Conservation (phyloP, 306 rosid species). For the Prunus mume region DNA sequence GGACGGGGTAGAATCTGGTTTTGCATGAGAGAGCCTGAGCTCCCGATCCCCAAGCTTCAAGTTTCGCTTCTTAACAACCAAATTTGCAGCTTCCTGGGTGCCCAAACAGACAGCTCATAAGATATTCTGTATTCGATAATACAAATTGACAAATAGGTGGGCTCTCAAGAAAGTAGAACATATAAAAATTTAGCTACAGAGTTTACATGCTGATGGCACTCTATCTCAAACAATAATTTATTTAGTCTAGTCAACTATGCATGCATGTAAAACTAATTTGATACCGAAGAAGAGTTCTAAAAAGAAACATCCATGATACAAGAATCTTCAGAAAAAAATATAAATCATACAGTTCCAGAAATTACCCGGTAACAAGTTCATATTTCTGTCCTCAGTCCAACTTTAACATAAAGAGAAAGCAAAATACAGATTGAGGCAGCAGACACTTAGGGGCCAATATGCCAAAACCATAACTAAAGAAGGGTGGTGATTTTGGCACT, state of each 20-base stretch:
- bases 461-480: background rate
- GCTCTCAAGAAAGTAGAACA: background rate
- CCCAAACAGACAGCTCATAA: constrained; percentile 5
- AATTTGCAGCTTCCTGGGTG: constrained; percentile 76
- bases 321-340: background rate
- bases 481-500: too few relatives aligned
- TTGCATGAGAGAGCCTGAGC: constrained; percentile 59
- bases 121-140: background rate
- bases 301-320: background rate
- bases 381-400: background rate
- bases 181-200: background rate
- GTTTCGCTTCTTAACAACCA: constrained; percentile 49
- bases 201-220: background rate
- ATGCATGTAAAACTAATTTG: background rate
- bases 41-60: constrained; percentile 72
- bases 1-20: constrained; percentile 46
- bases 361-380: background rate
- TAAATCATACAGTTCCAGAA: background rate
- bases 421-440: background rate
- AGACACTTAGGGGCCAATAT: background rate
- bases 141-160: background rate
- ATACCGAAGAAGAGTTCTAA: background rate
- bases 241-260: background rate
- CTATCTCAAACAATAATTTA: background rate
- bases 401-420: background rate